These are phyloP conservation scores for Gamarada debralockiae DNA, from an alignment of 495 filamentous ascomycete species.

Conservation along the genomic window DNA sequence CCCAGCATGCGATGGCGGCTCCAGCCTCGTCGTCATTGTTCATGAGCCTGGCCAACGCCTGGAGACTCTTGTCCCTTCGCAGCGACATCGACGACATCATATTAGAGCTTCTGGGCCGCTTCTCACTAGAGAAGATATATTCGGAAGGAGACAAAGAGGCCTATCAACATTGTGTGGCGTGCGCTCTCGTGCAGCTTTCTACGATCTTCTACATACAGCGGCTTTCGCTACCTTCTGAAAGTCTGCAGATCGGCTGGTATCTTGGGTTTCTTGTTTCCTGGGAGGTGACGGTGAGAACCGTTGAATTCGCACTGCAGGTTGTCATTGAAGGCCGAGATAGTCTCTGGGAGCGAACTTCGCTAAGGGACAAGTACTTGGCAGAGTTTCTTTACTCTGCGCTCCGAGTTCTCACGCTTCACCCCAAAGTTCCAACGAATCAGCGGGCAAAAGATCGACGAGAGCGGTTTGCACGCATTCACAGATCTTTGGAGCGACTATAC, in stretches of 20 bases:
- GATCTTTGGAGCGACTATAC: conserved; percentile 29
- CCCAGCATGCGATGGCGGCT: conserved; percentile 24
- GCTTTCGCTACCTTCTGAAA: conserved; percentile 30
- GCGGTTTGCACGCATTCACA: conserved; percentile 32
- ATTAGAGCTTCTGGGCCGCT: conserved; percentile 32
- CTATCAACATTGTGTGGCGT: conserved; percentile 29
- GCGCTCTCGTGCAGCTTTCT: conserved; percentile 24
- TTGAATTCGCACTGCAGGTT: conserved; percentile 33
- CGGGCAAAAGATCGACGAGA: conserved; percentile 29
- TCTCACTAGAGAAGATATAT: conserved; percentile 36
- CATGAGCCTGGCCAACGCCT: conserved; percentile 27
- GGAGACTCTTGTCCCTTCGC: conserved; percentile 29
- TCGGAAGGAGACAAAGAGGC: conserved; percentile 20
- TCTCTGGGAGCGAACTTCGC: conserved; percentile 26
- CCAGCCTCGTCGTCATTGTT: conserved; percentile 33
- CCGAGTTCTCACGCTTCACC: conserved; percentile 32
- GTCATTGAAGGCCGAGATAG: conserved; percentile 30
- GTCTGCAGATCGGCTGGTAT: conserved; percentile 27
- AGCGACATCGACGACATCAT: conserved; percentile 36
- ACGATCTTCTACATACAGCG: conserved; percentile 33
- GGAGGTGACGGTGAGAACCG: conserved; percentile 32
- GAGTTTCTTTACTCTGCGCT: conserved; percentile 32
- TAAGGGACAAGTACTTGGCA: conserved; percentile 33
- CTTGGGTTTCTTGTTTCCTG: conserved; percentile 33
- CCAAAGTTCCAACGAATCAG: conserved; percentile 26